These are phyloP conservation scores for Sporothrix protearum DNA, from an alignment of 2,329 filamentous ascomycete species.

Conservation along the genomic window DNA sequence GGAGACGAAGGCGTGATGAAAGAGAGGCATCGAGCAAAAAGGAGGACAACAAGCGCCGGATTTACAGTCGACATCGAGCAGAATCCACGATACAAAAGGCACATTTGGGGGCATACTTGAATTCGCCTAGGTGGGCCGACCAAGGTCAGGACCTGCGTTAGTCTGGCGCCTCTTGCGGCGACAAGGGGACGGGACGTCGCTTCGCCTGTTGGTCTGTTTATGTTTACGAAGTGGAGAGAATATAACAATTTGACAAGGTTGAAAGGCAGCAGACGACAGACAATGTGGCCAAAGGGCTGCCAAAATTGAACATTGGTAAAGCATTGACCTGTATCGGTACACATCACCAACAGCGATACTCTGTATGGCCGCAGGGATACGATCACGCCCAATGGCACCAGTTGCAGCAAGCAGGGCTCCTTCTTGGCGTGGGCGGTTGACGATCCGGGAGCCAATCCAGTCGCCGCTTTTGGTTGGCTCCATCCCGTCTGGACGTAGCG, in stretches of 20 bases:
- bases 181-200: neutral
- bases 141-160: neutral
- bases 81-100: neutral
- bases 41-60: neutral
- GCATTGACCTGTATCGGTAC: neutral
- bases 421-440: neutral
- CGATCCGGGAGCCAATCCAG: neutral
- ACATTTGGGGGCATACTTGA: neutral
- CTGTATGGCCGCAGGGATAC: neutral
- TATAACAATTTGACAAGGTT: neutral
- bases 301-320: neutral
- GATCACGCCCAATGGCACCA: neutral
- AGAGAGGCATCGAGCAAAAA: neutral
- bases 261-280: neutral
- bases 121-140: neutral
- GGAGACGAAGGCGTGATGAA: neutral
- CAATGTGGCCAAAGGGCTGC: neutral
- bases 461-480: neutral
- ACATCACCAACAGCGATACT: neutral
- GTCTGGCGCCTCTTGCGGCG: neutral
- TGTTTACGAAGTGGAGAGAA: neutral
- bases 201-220: neutral
- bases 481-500: neutral
- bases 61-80: neutral
- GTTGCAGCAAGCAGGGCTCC: neutral